Base-by-base conservation (phyloP, 1,284 basidiomycete species). In the Microbotryum silenes-acaulis region DNA sequence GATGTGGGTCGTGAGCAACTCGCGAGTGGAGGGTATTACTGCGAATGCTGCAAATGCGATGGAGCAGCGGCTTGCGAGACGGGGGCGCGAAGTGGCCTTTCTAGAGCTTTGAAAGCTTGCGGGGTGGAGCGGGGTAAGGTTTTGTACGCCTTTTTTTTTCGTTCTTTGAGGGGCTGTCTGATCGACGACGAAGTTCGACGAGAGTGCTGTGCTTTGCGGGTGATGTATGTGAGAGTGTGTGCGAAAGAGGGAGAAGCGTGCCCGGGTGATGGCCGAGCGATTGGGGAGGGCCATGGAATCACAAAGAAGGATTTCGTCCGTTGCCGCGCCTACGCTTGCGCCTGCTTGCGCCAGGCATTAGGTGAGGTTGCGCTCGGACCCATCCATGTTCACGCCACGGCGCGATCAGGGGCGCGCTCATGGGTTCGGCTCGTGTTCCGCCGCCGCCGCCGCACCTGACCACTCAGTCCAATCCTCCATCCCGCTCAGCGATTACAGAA, bases 11-110 rank as follows among this genome's bases (percentile, higher is more conserved):
- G 18, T 23, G 10, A 20, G n/a, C 46, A 7, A 31, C 14, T 18
- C 5, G 55, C 50, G 54, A 10, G 31, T 16, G 27, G n/a, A 16
- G 27, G 0, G 23, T 1, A 1, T 2, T 57, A 54, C 10, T 29
- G 61, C 31, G 31, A 31, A 60, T 54, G 62, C 61, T 56, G 62
- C 61, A 58, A 63, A 58, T 14, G 61, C 64, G 60, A 63, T 64
- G 27, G 14, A 20, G 48, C 29, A 31, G 31, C 31, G 31, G 8
- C 8, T 37, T 49, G 46, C 51, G n/a, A 54, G 56, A 37, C 29
- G n/a, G 9, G 56, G 9, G 49, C 29, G 56, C 25, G 33, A 31
- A 53, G 51, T 31, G 5, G 33, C 25, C 37, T 42, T 42, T 42
- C 37, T 42, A 18, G 37, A 42, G 37, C 37, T 16, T 42, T 16